Percentiles rank a stretch among this genome's conserved stretches.
These are phyloP conservation scores for Telopea speciosissima DNA, from an alignment of 177 flowering plant genomes.

Conservation along the genomic window DNA sequence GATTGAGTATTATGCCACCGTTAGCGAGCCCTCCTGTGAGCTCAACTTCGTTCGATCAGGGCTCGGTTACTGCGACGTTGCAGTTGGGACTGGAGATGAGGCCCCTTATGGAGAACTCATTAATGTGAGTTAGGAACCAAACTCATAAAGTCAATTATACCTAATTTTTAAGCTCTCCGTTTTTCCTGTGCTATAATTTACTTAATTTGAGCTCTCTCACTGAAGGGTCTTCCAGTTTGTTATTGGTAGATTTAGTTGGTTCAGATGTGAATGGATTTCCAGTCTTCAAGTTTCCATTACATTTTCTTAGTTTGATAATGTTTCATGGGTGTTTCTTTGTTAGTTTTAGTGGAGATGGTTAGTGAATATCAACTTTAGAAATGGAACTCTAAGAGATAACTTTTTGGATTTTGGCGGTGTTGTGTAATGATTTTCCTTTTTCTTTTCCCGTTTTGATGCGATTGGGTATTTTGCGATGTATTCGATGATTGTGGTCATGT, in stretches of 20 bases:
- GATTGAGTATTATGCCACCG: conserved; percentile 82
- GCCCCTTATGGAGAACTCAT: conserved; percentile 67
- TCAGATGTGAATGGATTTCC: too few relatives aligned
- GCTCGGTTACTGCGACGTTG: conserved; percentile 75
- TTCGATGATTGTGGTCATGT: background rate
- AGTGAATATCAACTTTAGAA: background rate
- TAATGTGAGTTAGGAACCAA: conserved; percentile 44
- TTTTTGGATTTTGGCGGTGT: background rate
- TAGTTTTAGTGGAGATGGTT: background rate
- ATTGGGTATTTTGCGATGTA: background rate
- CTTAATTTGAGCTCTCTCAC: too few relatives aligned
- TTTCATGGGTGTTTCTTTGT: background rate
- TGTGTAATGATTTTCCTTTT: background rate
- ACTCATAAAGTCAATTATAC: too few relatives aligned
- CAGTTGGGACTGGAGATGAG: conserved; percentile 53
- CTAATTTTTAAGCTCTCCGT: too few relatives aligned
- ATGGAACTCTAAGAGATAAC: background rate
- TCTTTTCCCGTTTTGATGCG: too few relatives aligned
- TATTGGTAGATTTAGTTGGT: too few relatives aligned
- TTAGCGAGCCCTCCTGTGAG: conserved; percentile 72
- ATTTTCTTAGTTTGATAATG: background rate
- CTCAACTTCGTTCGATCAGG: conserved; percentile 59
- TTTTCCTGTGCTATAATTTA: too few relatives aligned
- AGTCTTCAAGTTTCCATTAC: background rate
- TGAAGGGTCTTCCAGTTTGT: too few relatives aligned